Evolutionary conservation across 768 basidiomycete species (phyloP).

Genomic region (Suillus discolor): DNA sequence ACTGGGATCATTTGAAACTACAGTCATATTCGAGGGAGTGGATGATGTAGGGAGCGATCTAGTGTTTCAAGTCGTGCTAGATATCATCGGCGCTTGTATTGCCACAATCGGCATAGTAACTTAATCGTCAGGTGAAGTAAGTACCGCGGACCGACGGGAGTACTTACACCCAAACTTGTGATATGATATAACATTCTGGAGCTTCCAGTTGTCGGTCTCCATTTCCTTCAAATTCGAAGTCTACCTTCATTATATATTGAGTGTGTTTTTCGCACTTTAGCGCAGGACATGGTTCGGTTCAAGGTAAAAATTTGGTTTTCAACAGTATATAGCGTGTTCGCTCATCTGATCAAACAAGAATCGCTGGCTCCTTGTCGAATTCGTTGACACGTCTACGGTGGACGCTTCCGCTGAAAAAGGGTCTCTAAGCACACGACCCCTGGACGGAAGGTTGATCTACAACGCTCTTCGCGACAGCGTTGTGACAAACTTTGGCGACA

Average conservation of each 20-base stretch:
- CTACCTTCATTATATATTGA: background rate
- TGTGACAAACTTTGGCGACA: slow-evolving; percentile 64
- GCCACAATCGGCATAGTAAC: too few relatives aligned
- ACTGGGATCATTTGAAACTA: background rate
- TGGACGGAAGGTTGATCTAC: slow-evolving; percentile 71
- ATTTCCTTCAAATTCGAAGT: background rate
- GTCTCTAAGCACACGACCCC: slow-evolving; percentile 15
- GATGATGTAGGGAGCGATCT: too few relatives aligned
- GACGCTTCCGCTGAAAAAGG: slow-evolving; percentile 14
- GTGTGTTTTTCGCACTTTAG: background rate
- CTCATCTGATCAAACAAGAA: slow-evolving; percentile 52
- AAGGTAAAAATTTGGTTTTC: background rate
- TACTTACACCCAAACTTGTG: background rate
- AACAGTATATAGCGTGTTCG: background rate
- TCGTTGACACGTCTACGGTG: slow-evolving; percentile 40
- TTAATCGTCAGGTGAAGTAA: too few relatives aligned
- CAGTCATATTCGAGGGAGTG: background rate
- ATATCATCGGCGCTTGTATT: too few relatives aligned
- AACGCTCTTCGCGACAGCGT: slow-evolving; percentile 70
- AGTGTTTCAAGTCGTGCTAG: too few relatives aligned
- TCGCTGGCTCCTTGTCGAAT: slow-evolving; percentile 87
- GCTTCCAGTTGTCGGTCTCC: background rate
- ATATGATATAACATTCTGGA: background rate
- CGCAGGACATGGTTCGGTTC: slow-evolving; percentile 1
- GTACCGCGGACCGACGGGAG: too few relatives aligned